Evolutionary conservation across 192 early-diverging fungal species (phyloP).

Genomic region (Coemansia sp.): DNA sequence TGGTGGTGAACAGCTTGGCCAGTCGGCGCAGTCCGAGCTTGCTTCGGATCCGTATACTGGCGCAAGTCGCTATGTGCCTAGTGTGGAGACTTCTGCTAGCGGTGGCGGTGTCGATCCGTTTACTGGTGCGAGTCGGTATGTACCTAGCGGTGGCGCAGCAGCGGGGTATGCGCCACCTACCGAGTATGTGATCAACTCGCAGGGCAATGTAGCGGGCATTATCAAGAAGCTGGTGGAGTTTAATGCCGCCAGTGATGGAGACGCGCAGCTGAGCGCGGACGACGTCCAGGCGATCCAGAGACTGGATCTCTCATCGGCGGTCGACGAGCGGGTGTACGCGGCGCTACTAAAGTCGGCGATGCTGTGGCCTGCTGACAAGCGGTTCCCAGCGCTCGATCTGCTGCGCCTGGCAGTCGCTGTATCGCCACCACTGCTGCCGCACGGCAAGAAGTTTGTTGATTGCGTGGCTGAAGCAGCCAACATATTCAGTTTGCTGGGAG

Average conservation of each 20-base stretch:
- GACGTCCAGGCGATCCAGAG: conserved; percentile 20
- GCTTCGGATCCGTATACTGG: conserved; percentile 56
- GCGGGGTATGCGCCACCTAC: conserved; percentile 23
- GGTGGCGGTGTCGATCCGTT: conserved; percentile 34
- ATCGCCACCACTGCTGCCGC: conserved; percentile 55
- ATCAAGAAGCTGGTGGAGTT: conserved; percentile 75
- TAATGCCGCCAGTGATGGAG: conserved; percentile 59
- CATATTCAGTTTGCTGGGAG: conserved; percentile 29
- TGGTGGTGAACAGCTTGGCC: conserved; percentile 52
- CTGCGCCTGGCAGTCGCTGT: conserved; percentile 70
- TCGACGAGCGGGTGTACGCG: conserved; percentile 46
- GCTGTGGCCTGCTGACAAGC: conserved; percentile 68
- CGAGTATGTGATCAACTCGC: conserved; percentile 67
- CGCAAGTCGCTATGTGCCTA: conserved; percentile 65
- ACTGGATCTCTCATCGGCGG: conserved; percentile 18
- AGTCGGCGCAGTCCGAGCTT: neutral
- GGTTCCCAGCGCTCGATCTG: conserved; percentile 88
- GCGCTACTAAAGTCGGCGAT: conserved; percentile 60
- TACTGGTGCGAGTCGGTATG: conserved; percentile 9
- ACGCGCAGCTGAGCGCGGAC: conserved; percentile 12
- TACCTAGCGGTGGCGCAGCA: conserved; percentile 17
- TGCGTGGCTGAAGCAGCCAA: conserved; percentile 34
- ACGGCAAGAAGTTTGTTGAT: conserved; percentile 48
- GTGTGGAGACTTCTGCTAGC: conserved; percentile 3
- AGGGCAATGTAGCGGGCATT: conserved; percentile 73